Conservation (phyloP, 2,329 filamentous ascomycete genomes). For the Ophiobolus disseminans region DNA sequence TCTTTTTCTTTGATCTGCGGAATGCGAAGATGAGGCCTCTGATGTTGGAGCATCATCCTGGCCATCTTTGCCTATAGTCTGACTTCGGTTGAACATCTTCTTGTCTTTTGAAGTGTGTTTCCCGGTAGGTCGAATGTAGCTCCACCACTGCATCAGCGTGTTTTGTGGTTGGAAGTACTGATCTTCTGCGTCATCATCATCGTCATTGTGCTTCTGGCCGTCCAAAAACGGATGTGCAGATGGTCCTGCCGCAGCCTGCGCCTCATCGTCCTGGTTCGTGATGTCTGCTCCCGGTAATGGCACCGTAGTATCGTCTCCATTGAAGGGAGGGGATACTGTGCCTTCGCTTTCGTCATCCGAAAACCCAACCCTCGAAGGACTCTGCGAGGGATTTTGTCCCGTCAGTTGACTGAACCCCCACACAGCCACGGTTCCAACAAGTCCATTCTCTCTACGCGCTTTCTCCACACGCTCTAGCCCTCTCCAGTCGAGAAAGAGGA, state of each 20-base stretch:
- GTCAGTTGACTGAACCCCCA: slow-evolving; percentile 96
- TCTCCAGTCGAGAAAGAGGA: slow-evolving; percentile 97
- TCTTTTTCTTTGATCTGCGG: slow-evolving; percentile 40
- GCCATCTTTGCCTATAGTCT: slow-evolving; percentile 38
- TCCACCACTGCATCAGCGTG: slow-evolving; percentile 66
- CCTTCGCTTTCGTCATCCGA: slow-evolving; percentile 39
- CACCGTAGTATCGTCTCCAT: slow-evolving; percentile 60
- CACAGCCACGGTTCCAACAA: slow-evolving; percentile 90
- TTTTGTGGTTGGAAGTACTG: slow-evolving; percentile 45
- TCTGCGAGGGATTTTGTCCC: slow-evolving; percentile 68
- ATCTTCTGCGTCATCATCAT: slow-evolving; percentile 20
- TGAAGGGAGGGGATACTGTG: slow-evolving; percentile 37
- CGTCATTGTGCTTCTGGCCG: slow-evolving; percentile 32
- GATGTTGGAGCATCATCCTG: slow-evolving; percentile 19
- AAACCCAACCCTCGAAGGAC: slow-evolving; percentile 53
- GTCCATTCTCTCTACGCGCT: slow-evolving; percentile 85
- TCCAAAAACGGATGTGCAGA: slow-evolving; percentile 42
- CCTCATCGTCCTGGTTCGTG: slow-evolving; percentile 69
- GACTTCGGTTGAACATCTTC: slow-evolving; percentile 53
- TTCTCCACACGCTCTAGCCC: slow-evolving; percentile 93
- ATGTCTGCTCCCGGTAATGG: slow-evolving; percentile 73
- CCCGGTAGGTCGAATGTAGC: slow-evolving; percentile 71
- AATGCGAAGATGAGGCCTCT: slow-evolving; percentile 22
- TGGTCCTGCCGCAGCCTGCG: slow-evolving; percentile 51
- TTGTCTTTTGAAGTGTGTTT: slow-evolving; percentile 76